phyloP scores from a whole-genome alignment of 805 yeast genomes.

The Ogataea wickerhamii region DNA sequence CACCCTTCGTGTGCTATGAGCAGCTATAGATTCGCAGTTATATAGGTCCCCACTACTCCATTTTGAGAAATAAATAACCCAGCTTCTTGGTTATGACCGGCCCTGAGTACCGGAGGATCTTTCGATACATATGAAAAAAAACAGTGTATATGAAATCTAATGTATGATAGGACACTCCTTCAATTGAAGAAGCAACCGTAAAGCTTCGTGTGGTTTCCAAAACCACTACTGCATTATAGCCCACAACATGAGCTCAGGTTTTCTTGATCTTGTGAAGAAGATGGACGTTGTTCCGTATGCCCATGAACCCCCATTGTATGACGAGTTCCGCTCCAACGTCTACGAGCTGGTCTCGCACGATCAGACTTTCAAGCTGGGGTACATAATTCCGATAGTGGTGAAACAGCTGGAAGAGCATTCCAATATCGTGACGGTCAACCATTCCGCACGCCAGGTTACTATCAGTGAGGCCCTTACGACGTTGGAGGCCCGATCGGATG shows the following conservation, averaged over 20 bases:
- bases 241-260: constrained; percentile 13
- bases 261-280: constrained; percentile 25
- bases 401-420: constrained; percentile 22
- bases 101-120: too few relatives aligned
- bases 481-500: constrained; percentile 38
- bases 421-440: constrained; percentile 27
- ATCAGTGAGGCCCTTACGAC: constrained; percentile 32
- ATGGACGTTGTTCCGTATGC: constrained; percentile 33
- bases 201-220: too few relatives aligned
- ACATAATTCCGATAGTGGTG: constrained; percentile 34
- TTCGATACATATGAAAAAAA: too few relatives aligned
- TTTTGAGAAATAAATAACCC: too few relatives aligned
- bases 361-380: constrained; percentile 35
- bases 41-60: too few relatives aligned
- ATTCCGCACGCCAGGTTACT: constrained; percentile 24
- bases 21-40: too few relatives aligned
- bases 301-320: constrained; percentile 15
- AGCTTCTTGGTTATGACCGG: too few relatives aligned
- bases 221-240: too few relatives aligned
- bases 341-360: constrained; percentile 37
- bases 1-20: too few relatives aligned
- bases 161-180: too few relatives aligned
- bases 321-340: constrained; percentile 20
- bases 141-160: too few relatives aligned
- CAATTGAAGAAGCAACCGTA: too few relatives aligned